Percentiles rank a stretch among this genome's conserved stretches.
phyloP scores from a whole-genome alignment of 75 land plant species.

The Pinus taeda region DNA sequence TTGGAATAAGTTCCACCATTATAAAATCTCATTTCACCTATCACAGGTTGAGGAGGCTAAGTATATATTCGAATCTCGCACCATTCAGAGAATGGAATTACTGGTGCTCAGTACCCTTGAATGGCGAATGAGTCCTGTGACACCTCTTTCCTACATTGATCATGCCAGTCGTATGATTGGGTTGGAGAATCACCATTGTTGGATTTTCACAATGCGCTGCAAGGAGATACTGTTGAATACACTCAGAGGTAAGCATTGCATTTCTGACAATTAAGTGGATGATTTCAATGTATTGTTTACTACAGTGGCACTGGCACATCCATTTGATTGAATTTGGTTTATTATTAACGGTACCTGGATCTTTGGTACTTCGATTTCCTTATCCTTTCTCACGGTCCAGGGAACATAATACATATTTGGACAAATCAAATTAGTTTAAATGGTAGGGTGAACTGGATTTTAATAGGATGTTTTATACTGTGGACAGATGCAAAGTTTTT shows the following conservation, averaged over 20 bases:
- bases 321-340: too few species aligned
- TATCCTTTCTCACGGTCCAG: too few species aligned
- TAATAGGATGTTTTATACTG: not conserved
- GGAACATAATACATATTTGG: too few species aligned
- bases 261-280: too few species aligned
- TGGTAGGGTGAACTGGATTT: not conserved
- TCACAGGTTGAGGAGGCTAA: slow-evolving; percentile 33
- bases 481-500: slow-evolving; percentile 28
- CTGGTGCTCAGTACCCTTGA: slow-evolving; percentile 46
- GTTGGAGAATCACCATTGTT: slow-evolving; percentile 9
- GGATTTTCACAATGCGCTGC: slow-evolving; percentile 27
- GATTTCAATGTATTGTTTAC: too few species aligned
- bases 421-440: too few species aligned
- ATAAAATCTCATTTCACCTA: not conserved
- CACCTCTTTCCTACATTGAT: slow-evolving; percentile 72
- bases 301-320: too few species aligned
- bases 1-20: not conserved
- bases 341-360: too few species aligned
- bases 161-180: slow-evolving; percentile 44
- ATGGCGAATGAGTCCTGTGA: slow-evolving; percentile 72
- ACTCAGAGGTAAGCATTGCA: slow-evolving; percentile 16
- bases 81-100: slow-evolving; percentile 70
- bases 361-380: too few species aligned
- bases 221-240: slow-evolving; percentile 22
- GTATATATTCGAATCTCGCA: slow-evolving; percentile 53